Conservation (phyloP, 306 rosid genomes). For the Gleditsia sinensis region DNA sequence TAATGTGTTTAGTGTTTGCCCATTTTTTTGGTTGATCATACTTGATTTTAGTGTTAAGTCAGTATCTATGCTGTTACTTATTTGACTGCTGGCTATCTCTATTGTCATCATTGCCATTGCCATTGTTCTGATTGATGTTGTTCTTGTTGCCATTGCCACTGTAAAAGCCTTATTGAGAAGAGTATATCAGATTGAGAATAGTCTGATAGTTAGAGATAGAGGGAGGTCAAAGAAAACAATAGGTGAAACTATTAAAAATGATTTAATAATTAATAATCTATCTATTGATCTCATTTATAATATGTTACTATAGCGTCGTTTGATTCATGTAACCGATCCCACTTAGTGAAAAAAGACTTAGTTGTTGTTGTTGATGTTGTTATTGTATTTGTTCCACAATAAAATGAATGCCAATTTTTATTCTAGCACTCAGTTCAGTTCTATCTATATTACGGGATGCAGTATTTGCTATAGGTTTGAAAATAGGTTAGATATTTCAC, state of each 20-base stretch:
- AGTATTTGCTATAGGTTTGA: neutral
- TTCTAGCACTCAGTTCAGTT: neutral
- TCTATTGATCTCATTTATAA: no score
- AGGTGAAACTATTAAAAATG: no score
- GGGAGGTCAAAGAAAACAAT: no score
- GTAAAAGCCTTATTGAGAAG: no score
- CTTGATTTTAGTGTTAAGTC: neutral
- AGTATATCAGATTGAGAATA: no score
- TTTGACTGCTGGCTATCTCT: neutral
- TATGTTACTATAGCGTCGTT: no score
- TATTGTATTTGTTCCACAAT: neutral
- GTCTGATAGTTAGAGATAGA: no score
- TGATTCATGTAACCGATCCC: no score
- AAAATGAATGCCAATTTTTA: neutral
- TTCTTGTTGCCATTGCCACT: no score
- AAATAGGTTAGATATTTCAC: neutral
- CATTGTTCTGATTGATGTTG: neutral
- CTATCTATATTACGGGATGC: neutral
- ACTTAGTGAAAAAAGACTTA: no score
- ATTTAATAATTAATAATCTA: no score
- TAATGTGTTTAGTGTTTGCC: neutral
- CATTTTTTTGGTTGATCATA: slow-evolving; percentile 14
- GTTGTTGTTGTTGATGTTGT: neutral
- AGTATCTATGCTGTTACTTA: neutral
- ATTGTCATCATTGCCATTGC: neutral